These are phyloP conservation scores for Infundibulicybe gibba DNA, from an alignment of 768 basidiomycete species.

Conservation along the genomic window DNA sequence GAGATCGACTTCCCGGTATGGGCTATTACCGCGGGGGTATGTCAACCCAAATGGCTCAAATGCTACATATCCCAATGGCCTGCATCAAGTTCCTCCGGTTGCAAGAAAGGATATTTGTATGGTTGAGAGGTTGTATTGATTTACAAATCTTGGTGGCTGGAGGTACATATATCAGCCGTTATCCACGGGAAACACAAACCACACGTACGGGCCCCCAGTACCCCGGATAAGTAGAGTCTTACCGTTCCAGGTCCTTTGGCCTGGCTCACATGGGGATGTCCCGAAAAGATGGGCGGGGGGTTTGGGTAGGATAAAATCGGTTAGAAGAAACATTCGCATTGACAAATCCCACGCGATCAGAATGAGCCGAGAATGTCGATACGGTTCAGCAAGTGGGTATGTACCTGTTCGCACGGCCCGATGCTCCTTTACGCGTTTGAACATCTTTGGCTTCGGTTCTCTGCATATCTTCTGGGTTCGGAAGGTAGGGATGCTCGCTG, in stretches of 20 bases:
- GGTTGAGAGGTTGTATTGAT: conserved; percentile 58
- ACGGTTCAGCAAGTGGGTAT: conserved; percentile 7
- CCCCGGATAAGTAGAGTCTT: conserved; percentile 74
- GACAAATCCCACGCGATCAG: conserved; percentile 50
- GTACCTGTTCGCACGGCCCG: conserved; percentile 55
- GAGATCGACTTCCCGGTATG: conserved; percentile 61
- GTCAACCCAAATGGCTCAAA: neutral
- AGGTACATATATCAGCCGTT: neutral
- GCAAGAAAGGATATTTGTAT: conserved; percentile 66
- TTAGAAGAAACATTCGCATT: conserved; percentile 75
- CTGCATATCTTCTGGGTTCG: conserved; percentile 63
- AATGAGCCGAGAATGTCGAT: neutral
- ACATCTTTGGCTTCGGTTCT: conserved; percentile 57
- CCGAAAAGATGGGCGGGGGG: conserved; percentile 49
- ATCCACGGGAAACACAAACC: neutral
- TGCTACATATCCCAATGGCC: too few species aligned
- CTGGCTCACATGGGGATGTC: conserved; percentile 67
- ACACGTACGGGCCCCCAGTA: conserved; percentile 58
- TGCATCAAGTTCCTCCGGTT: too few species aligned
- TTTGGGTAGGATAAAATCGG: conserved; percentile 53
- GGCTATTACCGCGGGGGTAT: conserved; percentile 33
- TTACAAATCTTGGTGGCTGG: conserved; percentile 57
- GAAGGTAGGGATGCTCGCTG: conserved; percentile 43
- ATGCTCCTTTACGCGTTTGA: conserved; percentile 63
- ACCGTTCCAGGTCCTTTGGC: conserved; percentile 48